Evolutionary conservation across 345 rosid genomes (phyloP).

Genomic region (Carallia pectinifolia): DNA sequence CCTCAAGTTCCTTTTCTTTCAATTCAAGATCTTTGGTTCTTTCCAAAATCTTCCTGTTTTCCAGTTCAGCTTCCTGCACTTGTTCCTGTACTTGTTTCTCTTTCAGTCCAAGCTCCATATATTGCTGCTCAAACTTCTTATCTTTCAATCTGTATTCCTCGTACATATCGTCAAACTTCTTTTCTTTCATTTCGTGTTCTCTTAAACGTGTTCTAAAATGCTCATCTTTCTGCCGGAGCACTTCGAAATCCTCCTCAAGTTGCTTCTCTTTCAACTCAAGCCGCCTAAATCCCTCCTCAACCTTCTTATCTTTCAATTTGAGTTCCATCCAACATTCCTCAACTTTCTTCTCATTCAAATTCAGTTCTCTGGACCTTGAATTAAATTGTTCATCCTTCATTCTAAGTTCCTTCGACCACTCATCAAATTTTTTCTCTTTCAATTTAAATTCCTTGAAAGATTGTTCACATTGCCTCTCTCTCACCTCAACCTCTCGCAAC

Average conservation of each 20-base stretch:
- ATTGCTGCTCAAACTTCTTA: neutral
- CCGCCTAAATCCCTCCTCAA: slow-evolving; percentile 14
- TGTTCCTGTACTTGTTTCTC: slow-evolving; percentile 11
- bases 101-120: slow-evolving; percentile 19
- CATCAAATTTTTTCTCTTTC: slow-evolving; percentile 1
- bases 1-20: slow-evolving; percentile 13
- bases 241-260: slow-evolving; percentile 9
- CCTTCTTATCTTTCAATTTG: slow-evolving; percentile 27
- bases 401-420: neutral
- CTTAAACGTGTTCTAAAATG: slow-evolving; percentile 3
- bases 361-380: neutral
- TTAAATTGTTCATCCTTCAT: neutral
- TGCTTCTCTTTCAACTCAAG: neutral
- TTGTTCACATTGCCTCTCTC: neutral
- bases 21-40: slow-evolving; percentile 6
- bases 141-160: slow-evolving; percentile 15
- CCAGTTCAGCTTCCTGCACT: slow-evolving; percentile 11
- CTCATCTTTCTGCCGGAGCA: slow-evolving; percentile 20
- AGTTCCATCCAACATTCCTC: slow-evolving; percentile 14
- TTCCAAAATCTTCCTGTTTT: slow-evolving; percentile 13
- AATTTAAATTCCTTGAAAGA: neutral
- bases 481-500: neutral
- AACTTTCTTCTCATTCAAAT: neutral
- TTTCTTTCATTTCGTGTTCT: neutral
- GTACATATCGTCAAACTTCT: neutral